A percentile compares a stretch with the other conserved stretches of the same genome.
These are phyloP conservation scores for Rhizophora apiculata DNA, from an alignment of 345 rosid species.

Conservation along the genomic window DNA sequence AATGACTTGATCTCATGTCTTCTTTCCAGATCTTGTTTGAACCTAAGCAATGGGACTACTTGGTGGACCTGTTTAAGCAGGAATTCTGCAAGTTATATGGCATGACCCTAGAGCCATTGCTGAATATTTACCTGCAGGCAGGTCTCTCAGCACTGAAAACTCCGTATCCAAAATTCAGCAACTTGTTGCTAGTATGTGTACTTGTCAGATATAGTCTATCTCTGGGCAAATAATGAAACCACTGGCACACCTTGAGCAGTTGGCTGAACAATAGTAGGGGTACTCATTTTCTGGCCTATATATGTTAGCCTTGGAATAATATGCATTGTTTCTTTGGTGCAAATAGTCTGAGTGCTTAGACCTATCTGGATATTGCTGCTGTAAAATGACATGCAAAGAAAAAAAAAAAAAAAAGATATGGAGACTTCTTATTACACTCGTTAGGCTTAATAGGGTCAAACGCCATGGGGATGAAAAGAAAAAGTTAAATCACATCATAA, in stretches of 20 bases:
- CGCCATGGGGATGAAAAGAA: no score
- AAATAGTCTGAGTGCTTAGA: background rate
- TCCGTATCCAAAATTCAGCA: constrained; percentile 60
- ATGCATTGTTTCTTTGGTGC: background rate
- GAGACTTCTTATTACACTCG: no score
- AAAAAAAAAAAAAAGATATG: no score
- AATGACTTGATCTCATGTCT: constrained; percentile 9
- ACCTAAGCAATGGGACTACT: constrained; percentile 83
- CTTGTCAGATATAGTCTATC: no score
- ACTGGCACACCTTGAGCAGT: no score
- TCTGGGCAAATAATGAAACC: no score
- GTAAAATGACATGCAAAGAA: background rate
- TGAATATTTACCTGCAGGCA: constrained; percentile 90
- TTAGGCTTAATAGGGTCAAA: no score
- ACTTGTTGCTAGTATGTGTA: background rate
- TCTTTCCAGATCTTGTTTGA: constrained; percentile 73
- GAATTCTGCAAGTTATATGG: constrained; percentile 94
- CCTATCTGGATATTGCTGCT: background rate
- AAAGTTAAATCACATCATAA: no score
- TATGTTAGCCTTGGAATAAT: no score
- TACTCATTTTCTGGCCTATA: no score
- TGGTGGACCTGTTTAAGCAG: constrained; percentile 83
- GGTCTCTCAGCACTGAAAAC: constrained; percentile 96
- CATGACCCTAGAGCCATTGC: constrained; percentile 88
- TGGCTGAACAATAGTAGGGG: no score